phyloP scores from a whole-genome alignment of 768 basidiomycete species.

The Podaxis carcinomalis region DNA sequence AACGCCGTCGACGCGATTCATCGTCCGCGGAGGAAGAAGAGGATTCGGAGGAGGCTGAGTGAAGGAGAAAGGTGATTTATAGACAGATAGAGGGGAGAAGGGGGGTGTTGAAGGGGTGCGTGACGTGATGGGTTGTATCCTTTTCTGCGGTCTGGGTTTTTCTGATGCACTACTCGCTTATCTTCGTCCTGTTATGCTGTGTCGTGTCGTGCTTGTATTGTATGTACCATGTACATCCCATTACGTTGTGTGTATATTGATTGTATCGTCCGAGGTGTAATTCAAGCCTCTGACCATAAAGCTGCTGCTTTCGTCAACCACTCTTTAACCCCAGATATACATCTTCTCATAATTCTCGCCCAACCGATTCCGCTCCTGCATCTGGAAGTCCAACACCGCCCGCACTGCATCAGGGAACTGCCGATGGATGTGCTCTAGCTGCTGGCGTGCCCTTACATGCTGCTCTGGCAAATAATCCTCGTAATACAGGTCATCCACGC shows the following conservation, averaged over 20 bases:
- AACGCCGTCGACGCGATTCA: conserved; percentile 57
- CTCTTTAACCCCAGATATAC: conserved; percentile 12
- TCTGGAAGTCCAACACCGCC: conserved; percentile 29
- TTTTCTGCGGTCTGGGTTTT: background rate
- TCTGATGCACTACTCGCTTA: background rate
- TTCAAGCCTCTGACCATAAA: background rate
- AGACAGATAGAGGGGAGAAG: background rate
- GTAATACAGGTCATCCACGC: background rate
- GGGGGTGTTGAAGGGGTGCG: background rate
- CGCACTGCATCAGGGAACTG: conserved; percentile 45
- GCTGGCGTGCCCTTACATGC: background rate
- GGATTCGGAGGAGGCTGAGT: conserved; percentile 53
- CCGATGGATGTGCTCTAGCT: conserved; percentile 42
- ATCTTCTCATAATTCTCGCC: conserved; percentile 2
- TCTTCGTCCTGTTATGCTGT: background rate
- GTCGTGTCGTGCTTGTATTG: background rate
- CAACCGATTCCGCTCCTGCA: conserved; percentile 21
- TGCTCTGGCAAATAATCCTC: background rate
- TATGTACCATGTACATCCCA: background rate
- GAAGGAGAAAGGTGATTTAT: background rate
- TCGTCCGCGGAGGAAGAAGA: conserved; percentile 60
- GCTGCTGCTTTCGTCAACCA: no score
- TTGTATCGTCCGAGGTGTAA: background rate
- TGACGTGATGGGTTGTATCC: background rate
- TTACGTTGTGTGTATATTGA: conserved; percentile 3